A percentile compares a stretch with the other conserved stretches of the same genome.
Evolutionary conservation across 1,139 yeast species (phyloP).

Genomic region (Kazachstania sp.): DNA sequence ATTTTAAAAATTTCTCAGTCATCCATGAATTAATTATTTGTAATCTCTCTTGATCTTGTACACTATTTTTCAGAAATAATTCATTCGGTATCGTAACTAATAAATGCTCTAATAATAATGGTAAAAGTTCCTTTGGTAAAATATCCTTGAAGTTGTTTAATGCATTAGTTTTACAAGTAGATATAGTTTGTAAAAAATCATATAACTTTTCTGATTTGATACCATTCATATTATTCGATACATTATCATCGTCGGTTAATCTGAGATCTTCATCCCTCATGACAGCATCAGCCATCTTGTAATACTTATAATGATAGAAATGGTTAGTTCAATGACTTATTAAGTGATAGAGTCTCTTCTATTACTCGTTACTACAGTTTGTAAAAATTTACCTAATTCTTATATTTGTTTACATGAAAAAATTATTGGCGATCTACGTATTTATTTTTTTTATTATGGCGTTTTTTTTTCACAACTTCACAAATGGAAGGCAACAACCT

Average conservation of each 20-base stretch:
- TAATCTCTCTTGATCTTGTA: constrained; percentile 8
- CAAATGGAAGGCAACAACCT: no score
- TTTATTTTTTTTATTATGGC: not conserved
- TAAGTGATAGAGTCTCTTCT: no score
- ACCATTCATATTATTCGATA: constrained; percentile 29
- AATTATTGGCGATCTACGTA: not conserved
- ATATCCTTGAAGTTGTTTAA: constrained; percentile 8
- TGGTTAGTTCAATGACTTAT: no score
- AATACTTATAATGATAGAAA: not conserved
- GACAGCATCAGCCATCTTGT: not conserved
- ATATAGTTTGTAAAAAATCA: constrained; percentile 3
- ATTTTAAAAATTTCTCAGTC: constrained; percentile 11
- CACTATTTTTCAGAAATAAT: constrained; percentile 11
- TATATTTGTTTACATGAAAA: no score
- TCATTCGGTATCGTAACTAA: constrained; percentile 23
- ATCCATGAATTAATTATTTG: constrained; percentile 10
- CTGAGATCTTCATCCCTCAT: constrained; percentile 1
- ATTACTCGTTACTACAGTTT: no score
- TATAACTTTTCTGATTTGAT: constrained; percentile 20
- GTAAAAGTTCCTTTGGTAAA: constrained; percentile 14
- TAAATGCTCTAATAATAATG: constrained; percentile 20
- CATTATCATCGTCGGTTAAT: constrained; percentile 14
- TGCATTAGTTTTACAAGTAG: not conserved
- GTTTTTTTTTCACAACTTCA: not conserved
- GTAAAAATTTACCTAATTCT: no score